These are phyloP conservation scores for Metschnikowia similis DNA, from an alignment of 805 yeast species.

Conservation along the genomic window DNA sequence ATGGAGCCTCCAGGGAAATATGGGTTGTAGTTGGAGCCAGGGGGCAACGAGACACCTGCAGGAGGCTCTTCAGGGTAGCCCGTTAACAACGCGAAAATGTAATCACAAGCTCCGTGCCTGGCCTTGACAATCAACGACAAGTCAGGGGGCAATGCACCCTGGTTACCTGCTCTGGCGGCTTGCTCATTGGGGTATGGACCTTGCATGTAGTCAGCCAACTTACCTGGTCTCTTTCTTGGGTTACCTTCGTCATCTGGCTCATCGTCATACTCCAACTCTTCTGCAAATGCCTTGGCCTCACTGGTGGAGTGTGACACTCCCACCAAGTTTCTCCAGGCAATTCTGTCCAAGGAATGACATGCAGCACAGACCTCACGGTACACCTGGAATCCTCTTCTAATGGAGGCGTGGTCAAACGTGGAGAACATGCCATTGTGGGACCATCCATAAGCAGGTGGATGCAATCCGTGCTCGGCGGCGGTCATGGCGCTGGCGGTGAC, in stretches of 20 bases:
- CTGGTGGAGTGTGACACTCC: constrained; percentile 91
- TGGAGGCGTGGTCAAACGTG: constrained; percentile 89
- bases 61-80: constrained; percentile 99
- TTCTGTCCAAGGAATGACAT: constrained; percentile 94
- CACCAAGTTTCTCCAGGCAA: constrained; percentile 97
- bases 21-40: constrained; percentile 97
- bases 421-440: constrained; percentile 89
- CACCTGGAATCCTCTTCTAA: constrained; percentile 98
- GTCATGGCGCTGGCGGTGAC: constrained; percentile 94
- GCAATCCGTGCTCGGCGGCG: constrained; percentile 98
- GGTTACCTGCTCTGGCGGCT: constrained; percentile 99
- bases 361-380: constrained; percentile 99
- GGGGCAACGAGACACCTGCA: constrained; percentile 90
- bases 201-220: constrained; percentile 91
- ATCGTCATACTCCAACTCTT: constrained; percentile 95
- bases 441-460: constrained; percentile 91
- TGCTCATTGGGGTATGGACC: constrained; percentile 96
- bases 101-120: constrained; percentile 97
- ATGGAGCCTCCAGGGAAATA: constrained; percentile 99
- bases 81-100: constrained; percentile 89
- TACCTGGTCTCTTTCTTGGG: constrained; percentile 97
- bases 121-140: constrained; percentile 96
- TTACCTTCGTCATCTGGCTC: constrained; percentile 95
- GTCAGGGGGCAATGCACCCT: constrained; percentile 98
- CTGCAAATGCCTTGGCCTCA: constrained; percentile 92